phyloP scores from a whole-genome alignment of 768 basidiomycete species.

The Lactarius akahatsu region DNA sequence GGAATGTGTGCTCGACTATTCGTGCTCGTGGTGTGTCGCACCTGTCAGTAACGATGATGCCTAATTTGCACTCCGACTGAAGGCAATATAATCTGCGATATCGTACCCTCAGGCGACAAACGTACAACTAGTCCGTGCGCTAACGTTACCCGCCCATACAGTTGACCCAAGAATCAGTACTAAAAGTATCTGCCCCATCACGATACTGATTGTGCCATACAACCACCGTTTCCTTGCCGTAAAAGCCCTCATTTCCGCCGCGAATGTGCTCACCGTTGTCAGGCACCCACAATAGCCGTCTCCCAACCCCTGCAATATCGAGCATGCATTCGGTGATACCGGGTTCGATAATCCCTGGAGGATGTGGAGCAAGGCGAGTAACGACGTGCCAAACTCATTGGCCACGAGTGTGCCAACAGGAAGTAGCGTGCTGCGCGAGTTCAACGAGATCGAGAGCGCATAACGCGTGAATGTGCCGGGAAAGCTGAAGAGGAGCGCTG shows the following conservation, averaged over 20 bases:
- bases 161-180: slow-evolving; percentile 72
- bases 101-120: slow-evolving; percentile 33
- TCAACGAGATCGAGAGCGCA: slow-evolving; percentile 68
- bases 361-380: slow-evolving; percentile 72
- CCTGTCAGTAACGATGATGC: neutral
- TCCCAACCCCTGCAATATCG: slow-evolving; percentile 72
- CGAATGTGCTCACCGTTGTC: slow-evolving; percentile 93
- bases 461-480: slow-evolving; percentile 89
- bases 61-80: slow-evolving; percentile 27
- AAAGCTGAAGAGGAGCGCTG: slow-evolving; percentile 85
- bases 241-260: slow-evolving; percentile 69
- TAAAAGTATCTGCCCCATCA: slow-evolving; percentile 64
- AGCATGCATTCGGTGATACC: slow-evolving; percentile 56
- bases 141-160: slow-evolving; percentile 49
- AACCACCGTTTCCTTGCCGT: slow-evolving; percentile 55
- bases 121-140: slow-evolving; percentile 51
- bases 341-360: slow-evolving; percentile 55
- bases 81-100: slow-evolving; percentile 1
- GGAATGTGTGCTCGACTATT: neutral
- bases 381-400: slow-evolving; percentile 76
- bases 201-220: slow-evolving; percentile 46
- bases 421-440: slow-evolving; percentile 57
- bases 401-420: slow-evolving; percentile 79
- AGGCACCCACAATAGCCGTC: slow-evolving; percentile 97
- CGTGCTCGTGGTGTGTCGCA: slow-evolving; percentile 6